Evolutionary conservation across 2,329 filamentous ascomycete species (phyloP).

Genomic region (Arthrobotrys sphaeroides): DNA sequence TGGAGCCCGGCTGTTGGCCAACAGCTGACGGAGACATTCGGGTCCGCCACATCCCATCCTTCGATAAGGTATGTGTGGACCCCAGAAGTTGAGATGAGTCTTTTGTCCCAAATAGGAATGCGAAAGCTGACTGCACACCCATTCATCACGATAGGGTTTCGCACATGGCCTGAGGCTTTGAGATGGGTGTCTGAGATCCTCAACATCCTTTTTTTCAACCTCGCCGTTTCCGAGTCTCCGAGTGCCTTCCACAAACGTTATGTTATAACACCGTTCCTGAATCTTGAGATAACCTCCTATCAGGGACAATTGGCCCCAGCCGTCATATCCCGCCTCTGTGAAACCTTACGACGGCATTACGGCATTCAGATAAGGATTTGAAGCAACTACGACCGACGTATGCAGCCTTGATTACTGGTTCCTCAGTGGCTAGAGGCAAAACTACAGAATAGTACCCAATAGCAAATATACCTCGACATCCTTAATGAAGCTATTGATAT

Average conservation of each 20-base stretch:
- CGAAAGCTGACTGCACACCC: conserved; percentile 13
- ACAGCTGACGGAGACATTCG: conserved; percentile 18
- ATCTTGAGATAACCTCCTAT: conserved; percentile 1
- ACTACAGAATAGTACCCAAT: conserved; percentile 37
- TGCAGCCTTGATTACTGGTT: conserved; percentile 28
- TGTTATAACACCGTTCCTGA: neutral
- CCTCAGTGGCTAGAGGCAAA: neutral
- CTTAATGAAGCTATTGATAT: conserved; percentile 37
- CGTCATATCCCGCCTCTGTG: conserved; percentile 9
- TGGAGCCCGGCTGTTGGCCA: conserved; percentile 18
- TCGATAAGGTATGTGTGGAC: conserved; percentile 24
- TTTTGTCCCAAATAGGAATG: conserved; percentile 14
- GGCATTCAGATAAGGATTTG: conserved; percentile 15
- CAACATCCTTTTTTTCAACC: conserved; percentile 7
- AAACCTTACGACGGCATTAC: conserved; percentile 12
- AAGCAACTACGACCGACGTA: conserved; percentile 29
- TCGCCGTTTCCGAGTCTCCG: conserved; percentile 18
- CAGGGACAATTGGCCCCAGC: conserved; percentile 10
- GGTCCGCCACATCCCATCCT: neutral
- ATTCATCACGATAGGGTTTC: neutral
- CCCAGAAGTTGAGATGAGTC: conserved; percentile 36
- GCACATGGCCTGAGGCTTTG: conserved; percentile 12
- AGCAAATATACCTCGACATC: conserved; percentile 48
- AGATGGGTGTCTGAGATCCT: conserved; percentile 11
- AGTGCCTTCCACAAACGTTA: conserved; percentile 12